phyloP scores from a whole-genome alignment of 2,329 filamentous ascomycete genomes.

The Fusarium succisae region DNA sequence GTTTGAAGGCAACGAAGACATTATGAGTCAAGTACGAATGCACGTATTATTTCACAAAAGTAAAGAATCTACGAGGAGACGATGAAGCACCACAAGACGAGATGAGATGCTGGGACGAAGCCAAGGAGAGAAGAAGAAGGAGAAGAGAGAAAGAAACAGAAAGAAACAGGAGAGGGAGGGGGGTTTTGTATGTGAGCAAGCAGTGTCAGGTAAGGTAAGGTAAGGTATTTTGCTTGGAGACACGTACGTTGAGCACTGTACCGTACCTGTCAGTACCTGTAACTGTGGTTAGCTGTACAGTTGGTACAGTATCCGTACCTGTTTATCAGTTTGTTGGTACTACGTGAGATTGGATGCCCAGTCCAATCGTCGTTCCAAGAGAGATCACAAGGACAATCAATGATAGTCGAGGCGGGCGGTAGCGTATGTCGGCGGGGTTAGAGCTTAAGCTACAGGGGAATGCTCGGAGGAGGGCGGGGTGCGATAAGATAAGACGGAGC shows the following conservation, averaged over 20 bases:
- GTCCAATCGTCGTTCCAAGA: conserved; percentile 18
- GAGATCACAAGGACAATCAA: conserved; percentile 33
- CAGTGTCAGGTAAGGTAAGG: neutral
- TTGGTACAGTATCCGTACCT: neutral
- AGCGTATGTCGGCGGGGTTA: conserved; percentile 27
- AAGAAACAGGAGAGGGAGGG: conserved; percentile 19
- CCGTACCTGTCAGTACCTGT: neutral
- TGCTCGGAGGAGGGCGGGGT: conserved; percentile 33
- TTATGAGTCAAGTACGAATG: conserved; percentile 27
- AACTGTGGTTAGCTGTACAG: neutral
- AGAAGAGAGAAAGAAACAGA: conserved; percentile 18
- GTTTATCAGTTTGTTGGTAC: conserved; percentile 27
- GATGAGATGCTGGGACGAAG: conserved; percentile 41
- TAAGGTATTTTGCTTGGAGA: conserved; percentile 4
- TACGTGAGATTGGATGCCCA: conserved; percentile 11
- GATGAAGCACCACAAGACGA: conserved; percentile 32
- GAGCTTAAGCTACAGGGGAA: conserved; percentile 31
- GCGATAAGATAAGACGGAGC: conserved; percentile 47
- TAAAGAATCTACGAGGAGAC: conserved; percentile 26
- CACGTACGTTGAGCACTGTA: conserved; percentile 13
- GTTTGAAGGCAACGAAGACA: conserved; percentile 62
- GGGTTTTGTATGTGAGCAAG: conserved; percentile 25
- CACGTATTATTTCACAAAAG: conserved; percentile 14
- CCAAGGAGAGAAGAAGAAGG: conserved; percentile 37
- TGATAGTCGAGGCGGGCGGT: conserved; percentile 6